A percentile compares a stretch with the other conserved stretches of the same genome.
Conservation (phyloP, 2,329 filamentous ascomycete species). For the Cryoendolithus antarcticus region DNA sequence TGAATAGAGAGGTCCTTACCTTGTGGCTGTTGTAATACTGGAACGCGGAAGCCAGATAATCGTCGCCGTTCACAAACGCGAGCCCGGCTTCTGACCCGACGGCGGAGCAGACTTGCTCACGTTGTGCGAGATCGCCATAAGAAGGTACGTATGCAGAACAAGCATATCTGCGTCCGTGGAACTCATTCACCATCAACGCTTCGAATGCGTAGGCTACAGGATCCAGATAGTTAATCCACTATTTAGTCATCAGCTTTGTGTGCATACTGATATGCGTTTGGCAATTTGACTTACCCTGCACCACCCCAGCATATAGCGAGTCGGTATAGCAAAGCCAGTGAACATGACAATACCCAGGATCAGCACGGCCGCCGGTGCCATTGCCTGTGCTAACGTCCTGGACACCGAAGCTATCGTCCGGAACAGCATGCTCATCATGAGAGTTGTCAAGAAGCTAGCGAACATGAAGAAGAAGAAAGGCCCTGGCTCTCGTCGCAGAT, state of each 20-base stretch:
- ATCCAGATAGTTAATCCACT: slow-evolving; percentile 71
- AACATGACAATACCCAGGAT: slow-evolving; percentile 55
- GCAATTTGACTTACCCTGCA: slow-evolving; percentile 58
- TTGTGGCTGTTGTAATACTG: slow-evolving; percentile 27
- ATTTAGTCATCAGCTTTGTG: slow-evolving; percentile 33
- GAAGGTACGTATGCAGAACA: neutral
- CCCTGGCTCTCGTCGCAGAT: slow-evolving; percentile 59
- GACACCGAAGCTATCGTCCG: slow-evolving; percentile 67
- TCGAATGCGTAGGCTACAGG: slow-evolving; percentile 74
- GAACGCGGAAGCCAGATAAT: slow-evolving; percentile 21
- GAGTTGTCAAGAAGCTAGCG: slow-evolving; percentile 57
- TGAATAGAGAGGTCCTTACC: too few relatives aligned
- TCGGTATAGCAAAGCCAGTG: slow-evolving; percentile 52
- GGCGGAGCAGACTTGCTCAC: slow-evolving; percentile 27
- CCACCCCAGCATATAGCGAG: slow-evolving; percentile 61
- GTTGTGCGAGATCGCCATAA: neutral
- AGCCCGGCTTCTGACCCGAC: slow-evolving; percentile 30
- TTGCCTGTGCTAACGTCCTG: slow-evolving; percentile 48
- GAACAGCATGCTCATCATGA: slow-evolving; percentile 81
- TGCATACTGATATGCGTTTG: slow-evolving; percentile 32
- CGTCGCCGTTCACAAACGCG: slow-evolving; percentile 27
- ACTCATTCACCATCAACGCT: slow-evolving; percentile 60
- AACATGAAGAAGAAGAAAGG: slow-evolving; percentile 79
- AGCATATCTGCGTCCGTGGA: too few relatives aligned
- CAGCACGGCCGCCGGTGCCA: slow-evolving; percentile 44